phyloP scores from a whole-genome alignment of 371 early-diverging fungal species.

The Lichtheimia ornata region DNA sequence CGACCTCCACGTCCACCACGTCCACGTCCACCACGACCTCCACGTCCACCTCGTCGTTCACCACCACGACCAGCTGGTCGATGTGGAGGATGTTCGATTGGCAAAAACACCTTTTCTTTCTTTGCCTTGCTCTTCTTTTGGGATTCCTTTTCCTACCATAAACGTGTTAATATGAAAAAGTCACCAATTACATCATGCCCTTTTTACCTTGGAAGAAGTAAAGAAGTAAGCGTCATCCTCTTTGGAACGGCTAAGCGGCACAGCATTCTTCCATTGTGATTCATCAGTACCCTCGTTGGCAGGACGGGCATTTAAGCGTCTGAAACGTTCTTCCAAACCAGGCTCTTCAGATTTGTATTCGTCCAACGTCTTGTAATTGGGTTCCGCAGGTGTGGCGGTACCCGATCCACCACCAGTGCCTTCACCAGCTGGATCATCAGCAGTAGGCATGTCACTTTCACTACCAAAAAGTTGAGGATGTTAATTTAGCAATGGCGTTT shows the following conservation, averaged over 20 bases:
- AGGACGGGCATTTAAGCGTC: conserved; percentile 54
- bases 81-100: conserved; percentile 22
- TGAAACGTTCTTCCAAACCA: conserved; percentile 22
- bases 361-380: conserved; percentile 73
- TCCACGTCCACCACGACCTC: conserved; percentile 24
- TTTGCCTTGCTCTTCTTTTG: conserved; percentile 30
- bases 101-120: conserved; percentile 33
- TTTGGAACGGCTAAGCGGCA: conserved; percentile 61
- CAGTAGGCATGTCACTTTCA: conserved; percentile 34
- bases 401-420: conserved; percentile 26
- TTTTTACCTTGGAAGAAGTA: too few species aligned
- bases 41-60: conserved; percentile 27
- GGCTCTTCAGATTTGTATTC: conserved; percentile 68
- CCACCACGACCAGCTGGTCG: conserved; percentile 23
- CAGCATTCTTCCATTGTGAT: conserved; percentile 74
- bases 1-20: conserved; percentile 40
- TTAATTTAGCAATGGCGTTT: too few species aligned
- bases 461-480: conserved; percentile 15
- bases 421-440: conserved; percentile 42
- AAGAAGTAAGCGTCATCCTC: conserved; percentile 58
- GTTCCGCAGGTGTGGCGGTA: conserved; percentile 56
- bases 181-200: conserved; percentile 53
- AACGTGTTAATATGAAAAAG: neutral
- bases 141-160: conserved; percentile 9
- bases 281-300: conserved; percentile 81